Base-by-base conservation (phyloP, 2,329 filamentous ascomycete genomes). In the Penicillium sp. region DNA sequence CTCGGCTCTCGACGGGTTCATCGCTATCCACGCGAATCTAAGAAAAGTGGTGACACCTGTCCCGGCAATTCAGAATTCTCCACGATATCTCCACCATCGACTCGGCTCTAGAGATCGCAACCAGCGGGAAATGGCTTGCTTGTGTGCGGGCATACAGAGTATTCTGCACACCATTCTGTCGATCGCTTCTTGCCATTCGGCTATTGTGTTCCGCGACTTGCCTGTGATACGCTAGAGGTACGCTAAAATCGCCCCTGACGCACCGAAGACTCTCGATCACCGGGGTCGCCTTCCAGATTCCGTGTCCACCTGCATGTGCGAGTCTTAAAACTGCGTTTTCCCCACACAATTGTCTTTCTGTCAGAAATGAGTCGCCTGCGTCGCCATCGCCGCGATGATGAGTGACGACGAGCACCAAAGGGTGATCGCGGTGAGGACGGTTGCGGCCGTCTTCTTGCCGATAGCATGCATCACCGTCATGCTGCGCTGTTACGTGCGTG, bases 401-500 rank as follows among this genome's bases (percentile, higher is more conserved):
- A 45, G 46, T 8, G 53, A 61, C 34, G 56, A 59, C 32, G 51
- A 64, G 39, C 39, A 42, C 20, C 54, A 61, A 42, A 60, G 66
- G 52, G 60, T 51, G 13, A 33, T 55, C 24, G 60, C 64, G 40
- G 63, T 67, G 18, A 54, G 51, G 46, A 56, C 51, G 33, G 58
- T 67, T 18, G 62, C 65, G 27, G 65, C 62, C 39, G 59, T 58
- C 34, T 68, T 70, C 30, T 48, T 69, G 54, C 46, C 67, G 1
- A 51, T 68, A 10, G 66, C 66, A 17, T 50, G 36, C 13, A 55
- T 70, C 7, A 48, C 64, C 6, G 64, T 68, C 13, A 56, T 61
- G 20, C 49, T 70, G 44, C 65, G 68, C 21, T 67, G 63, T 27
- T 71, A 71, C 54, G 65, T 70, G 34, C 67, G 69, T 3, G 55